Evolutionary conservation across 208 protist genomes (phyloP).

Genomic region (Angomonas desouzai): DNA sequence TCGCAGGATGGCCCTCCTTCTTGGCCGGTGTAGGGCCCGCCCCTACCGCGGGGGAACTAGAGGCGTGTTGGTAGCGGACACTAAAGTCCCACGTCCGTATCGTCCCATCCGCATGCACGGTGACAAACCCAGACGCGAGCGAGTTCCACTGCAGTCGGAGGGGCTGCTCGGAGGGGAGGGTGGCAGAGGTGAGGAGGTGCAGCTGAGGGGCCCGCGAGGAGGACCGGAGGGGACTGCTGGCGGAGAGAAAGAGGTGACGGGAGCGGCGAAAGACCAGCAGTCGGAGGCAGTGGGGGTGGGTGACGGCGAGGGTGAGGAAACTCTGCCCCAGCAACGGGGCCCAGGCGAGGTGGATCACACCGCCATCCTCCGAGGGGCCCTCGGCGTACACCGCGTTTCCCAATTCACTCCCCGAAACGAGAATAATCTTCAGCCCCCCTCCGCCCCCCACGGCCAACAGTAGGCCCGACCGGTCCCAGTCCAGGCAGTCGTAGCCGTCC

Average conservation of each 20-base stretch:
- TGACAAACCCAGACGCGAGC: constrained; percentile 75
- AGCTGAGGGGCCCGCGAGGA: constrained; percentile 20
- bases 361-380: background rate
- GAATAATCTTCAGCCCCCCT: constrained; percentile 39
- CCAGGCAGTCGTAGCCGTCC: constrained; percentile 38
- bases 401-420: constrained; percentile 29
- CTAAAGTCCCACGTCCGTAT: constrained; percentile 65
- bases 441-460: constrained; percentile 57
- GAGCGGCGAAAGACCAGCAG: constrained; percentile 69
- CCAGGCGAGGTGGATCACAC: constrained; percentile 62
- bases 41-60: background rate
- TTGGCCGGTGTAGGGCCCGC: background rate
- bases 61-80: constrained; percentile 32
- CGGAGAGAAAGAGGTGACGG: constrained; percentile 7
- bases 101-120: constrained; percentile 67
- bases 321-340: constrained; percentile 69
- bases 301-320: constrained; percentile 69
- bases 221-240: constrained; percentile 14
- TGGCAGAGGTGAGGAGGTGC: constrained; percentile 34
- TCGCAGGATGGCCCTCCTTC: background rate
- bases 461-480: constrained; percentile 60
- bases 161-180: constrained; percentile 48
- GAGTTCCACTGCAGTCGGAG: constrained; percentile 75
- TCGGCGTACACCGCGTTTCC: constrained; percentile 27
- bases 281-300: constrained; percentile 35